Evolutionary conservation across 2,329 filamentous ascomycete species (phyloP).

Genomic region (Botryotinia globosa): DNA sequence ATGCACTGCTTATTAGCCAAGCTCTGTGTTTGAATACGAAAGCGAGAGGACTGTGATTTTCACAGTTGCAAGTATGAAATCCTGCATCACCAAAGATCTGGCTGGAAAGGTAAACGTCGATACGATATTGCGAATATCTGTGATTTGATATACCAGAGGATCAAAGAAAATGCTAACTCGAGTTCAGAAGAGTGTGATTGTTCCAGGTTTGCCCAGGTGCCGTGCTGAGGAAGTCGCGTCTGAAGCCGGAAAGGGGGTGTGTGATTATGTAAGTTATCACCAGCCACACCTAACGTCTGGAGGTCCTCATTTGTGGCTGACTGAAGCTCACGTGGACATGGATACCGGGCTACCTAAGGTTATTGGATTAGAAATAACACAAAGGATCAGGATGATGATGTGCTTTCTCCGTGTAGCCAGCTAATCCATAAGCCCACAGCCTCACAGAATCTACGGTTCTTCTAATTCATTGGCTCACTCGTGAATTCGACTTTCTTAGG

Average conservation of each 20-base stretch:
- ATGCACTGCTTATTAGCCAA: neutral
- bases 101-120: neutral
- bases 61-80: neutral
- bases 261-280: neutral
- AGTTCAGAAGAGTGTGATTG: neutral
- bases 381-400: neutral
- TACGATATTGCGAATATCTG: neutral
- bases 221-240: neutral
- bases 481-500: neutral
- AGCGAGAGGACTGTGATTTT: neutral
- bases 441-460: neutral
- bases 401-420: neutral
- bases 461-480: neutral
- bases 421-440: neutral
- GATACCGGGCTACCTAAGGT: no score
- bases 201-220: neutral
- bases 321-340: no score
- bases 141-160: neutral
- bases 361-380: neutral
- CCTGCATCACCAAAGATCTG: neutral
- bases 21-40: neutral
- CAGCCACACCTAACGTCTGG: neutral
- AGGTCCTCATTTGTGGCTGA: neutral
- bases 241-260: neutral
- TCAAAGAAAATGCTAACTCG: neutral